Percentiles rank a stretch among this genome's conserved stretches.
Evolutionary conservation across 2,329 filamentous ascomycete species (phyloP).

Genomic region (Westerdykella ornata): DNA sequence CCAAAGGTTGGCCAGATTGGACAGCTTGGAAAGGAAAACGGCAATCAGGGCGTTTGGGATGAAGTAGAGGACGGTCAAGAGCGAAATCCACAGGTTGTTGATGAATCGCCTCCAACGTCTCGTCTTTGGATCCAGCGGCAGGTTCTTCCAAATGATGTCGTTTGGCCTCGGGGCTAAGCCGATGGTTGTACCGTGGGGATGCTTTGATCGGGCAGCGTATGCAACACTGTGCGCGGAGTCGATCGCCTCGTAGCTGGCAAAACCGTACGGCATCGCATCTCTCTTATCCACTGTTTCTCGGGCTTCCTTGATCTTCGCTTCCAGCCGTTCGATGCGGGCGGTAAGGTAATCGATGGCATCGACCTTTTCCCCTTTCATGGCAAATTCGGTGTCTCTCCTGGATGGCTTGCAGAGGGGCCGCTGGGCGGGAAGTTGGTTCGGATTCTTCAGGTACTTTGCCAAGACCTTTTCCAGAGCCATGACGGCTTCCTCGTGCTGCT

Average conservation of each 20-base stretch:
- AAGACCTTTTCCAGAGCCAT: slow-evolving; percentile 75
- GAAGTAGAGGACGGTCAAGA: slow-evolving; percentile 80
- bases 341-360: slow-evolving; percentile 94
- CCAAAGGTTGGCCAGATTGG: slow-evolving; percentile 77
- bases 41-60: slow-evolving; percentile 91
- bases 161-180: slow-evolving; percentile 75
- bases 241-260: slow-evolving; percentile 87
- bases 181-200: slow-evolving; percentile 70
- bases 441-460: slow-evolving; percentile 86
- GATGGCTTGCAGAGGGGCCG: slow-evolving; percentile 74
- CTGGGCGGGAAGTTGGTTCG: slow-evolving; percentile 66
- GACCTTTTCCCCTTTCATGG: slow-evolving; percentile 63
- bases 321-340: slow-evolving; percentile 72
- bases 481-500: slow-evolving; percentile 74
- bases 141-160: slow-evolving; percentile 94
- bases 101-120: slow-evolving; percentile 67
- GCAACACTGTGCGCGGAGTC: slow-evolving; percentile 82
- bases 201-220: slow-evolving; percentile 72
- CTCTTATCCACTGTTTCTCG: slow-evolving; percentile 76
- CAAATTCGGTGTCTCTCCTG: slow-evolving; percentile 63
- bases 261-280: slow-evolving; percentile 84
- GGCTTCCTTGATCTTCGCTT: slow-evolving; percentile 76
- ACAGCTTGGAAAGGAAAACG: slow-evolving; percentile 82
- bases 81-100: slow-evolving; percentile 75
- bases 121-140: slow-evolving; percentile 62